Percentiles rank a stretch among this genome's conserved stretches.
These are phyloP conservation scores for Russula sp. DNA, from an alignment of 768 basidiomycete species.

Conservation along the genomic window DNA sequence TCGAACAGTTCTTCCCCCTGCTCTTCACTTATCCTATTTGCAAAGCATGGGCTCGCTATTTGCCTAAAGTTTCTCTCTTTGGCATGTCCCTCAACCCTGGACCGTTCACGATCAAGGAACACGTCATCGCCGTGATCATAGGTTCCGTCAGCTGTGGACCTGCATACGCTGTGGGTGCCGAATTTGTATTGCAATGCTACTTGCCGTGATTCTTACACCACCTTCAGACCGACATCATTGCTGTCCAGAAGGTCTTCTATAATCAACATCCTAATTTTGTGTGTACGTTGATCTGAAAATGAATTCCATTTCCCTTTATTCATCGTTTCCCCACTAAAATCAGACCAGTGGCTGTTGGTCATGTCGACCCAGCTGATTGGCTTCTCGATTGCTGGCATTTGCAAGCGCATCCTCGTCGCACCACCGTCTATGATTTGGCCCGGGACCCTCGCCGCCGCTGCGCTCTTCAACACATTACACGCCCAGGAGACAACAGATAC, in stretches of 20 bases:
- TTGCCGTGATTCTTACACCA: neutral
- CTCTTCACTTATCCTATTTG: conserved; percentile 65
- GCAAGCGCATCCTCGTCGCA: conserved; percentile 40
- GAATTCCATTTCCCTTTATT: neutral
- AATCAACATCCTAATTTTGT: conserved; percentile 34
- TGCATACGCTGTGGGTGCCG: conserved; percentile 31
- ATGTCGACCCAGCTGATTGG: conserved; percentile 41
- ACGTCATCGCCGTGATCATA: conserved; percentile 47
- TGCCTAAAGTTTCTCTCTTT: conserved; percentile 50
- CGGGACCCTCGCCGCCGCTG: conserved; percentile 37
- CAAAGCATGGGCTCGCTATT: conserved; percentile 47
- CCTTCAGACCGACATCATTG: conserved; percentile 38
- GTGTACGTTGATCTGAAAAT: conserved; percentile 22
- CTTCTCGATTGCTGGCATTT: conserved; percentile 40
- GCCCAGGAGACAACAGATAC: conserved; percentile 37
- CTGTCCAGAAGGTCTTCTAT: conserved; percentile 44
- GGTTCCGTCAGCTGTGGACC: conserved; percentile 32
- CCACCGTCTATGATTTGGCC: conserved; percentile 45
- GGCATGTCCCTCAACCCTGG: conserved; percentile 57
- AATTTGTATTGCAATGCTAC: neutral
- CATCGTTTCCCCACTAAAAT: neutral
- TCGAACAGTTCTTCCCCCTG: neutral
- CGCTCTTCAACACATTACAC: conserved; percentile 42
- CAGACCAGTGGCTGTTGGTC: conserved; percentile 36
- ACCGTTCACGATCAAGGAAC: conserved; percentile 71